phyloP scores from a whole-genome alignment of 2,329 filamentous ascomycete genomes.

The Claviceps fusiformis region DNA sequence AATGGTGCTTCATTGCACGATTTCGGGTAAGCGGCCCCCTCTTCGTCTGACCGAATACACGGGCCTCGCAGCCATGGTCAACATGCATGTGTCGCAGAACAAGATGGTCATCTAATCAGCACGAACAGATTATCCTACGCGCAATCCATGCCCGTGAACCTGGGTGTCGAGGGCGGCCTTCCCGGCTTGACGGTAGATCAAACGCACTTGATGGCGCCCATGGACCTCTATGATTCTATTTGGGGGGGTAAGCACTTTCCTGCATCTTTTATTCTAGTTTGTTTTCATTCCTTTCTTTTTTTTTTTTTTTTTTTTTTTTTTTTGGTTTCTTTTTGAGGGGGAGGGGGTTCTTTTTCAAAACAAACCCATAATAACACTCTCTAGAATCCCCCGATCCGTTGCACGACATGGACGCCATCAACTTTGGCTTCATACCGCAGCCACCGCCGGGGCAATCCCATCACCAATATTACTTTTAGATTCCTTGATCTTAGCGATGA shows the following conservation, averaged over 20 bases:
- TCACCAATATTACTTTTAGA: constrained; percentile 44
- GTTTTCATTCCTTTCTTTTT: not conserved
- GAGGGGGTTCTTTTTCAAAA: too few species aligned
- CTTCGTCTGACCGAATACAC: too few species aligned
- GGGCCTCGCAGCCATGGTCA: too few species aligned
- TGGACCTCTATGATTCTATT: constrained; percentile 56
- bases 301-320: not conserved
- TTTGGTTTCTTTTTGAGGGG: not conserved
- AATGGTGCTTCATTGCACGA: constrained; percentile 37
- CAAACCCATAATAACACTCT: not conserved
- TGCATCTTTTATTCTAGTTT: not conserved
- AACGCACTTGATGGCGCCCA: constrained; percentile 47
- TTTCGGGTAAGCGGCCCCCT: constrained; percentile 22
- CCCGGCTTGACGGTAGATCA: constrained; percentile 40
- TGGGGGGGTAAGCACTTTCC: constrained; percentile 42
- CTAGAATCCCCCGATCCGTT: constrained; percentile 47
- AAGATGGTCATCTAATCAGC: constrained; percentile 6
- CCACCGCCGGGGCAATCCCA: constrained; percentile 44
- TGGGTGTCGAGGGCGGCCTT: constrained; percentile 32
- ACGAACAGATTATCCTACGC: constrained; percentile 21
- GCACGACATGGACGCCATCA: constrained; percentile 41
- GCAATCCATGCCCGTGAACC: constrained; percentile 22
- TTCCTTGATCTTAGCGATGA: not conserved
- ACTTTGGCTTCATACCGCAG: constrained; percentile 47
- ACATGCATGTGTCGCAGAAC: not conserved